These are phyloP conservation scores for Colletotrichum musae DNA, from an alignment of 2,329 filamentous ascomycete species.

Conservation along the genomic window DNA sequence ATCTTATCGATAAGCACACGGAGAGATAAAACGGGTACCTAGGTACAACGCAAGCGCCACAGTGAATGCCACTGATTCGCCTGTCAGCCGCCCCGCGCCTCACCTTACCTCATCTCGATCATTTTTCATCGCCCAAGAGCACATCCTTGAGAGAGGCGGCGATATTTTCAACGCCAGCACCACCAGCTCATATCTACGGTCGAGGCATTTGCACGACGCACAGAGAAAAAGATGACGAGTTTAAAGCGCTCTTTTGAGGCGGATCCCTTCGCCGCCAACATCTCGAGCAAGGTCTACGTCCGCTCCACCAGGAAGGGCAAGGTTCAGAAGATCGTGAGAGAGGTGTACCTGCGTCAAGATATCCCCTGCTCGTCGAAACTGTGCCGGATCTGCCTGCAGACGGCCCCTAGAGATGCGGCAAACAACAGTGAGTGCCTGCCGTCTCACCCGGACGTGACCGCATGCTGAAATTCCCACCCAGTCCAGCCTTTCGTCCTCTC, in stretches of 20 bases:
- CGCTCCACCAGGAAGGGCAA: constrained; percentile 95
- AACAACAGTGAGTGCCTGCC: constrained; percentile 73
- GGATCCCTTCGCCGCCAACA: constrained; percentile 75
- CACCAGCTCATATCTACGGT: constrained; percentile 14
- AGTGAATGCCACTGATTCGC: constrained; percentile 40
- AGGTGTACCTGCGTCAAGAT: constrained; percentile 95
- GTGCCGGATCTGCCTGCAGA: constrained; percentile 81
- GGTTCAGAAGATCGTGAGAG: constrained; percentile 98
- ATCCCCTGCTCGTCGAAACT: constrained; percentile 97
- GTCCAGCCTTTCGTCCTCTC: constrained; percentile 89
- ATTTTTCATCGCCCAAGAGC: constrained; percentile 36
- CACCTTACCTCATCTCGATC: constrained; percentile 25
- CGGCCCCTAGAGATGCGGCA: constrained; percentile 83
- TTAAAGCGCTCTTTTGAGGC: constrained; percentile 71
- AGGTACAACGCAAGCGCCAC: constrained; percentile 24
- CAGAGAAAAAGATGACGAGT: constrained; percentile 69
- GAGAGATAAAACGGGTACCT: constrained; percentile 37
- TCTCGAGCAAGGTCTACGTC: constrained; percentile 96
- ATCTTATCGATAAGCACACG: constrained; percentile 9
- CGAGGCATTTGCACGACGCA: not conserved
- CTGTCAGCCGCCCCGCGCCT: constrained; percentile 37
- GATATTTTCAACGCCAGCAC: constrained; percentile 9
- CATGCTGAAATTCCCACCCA: constrained; percentile 51
- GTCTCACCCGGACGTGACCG: not conserved
- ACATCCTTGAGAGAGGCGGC: not conserved